Base-by-base conservation (phyloP, 2,329 filamentous ascomycete species). In the Epichloe amarillans region DNA sequence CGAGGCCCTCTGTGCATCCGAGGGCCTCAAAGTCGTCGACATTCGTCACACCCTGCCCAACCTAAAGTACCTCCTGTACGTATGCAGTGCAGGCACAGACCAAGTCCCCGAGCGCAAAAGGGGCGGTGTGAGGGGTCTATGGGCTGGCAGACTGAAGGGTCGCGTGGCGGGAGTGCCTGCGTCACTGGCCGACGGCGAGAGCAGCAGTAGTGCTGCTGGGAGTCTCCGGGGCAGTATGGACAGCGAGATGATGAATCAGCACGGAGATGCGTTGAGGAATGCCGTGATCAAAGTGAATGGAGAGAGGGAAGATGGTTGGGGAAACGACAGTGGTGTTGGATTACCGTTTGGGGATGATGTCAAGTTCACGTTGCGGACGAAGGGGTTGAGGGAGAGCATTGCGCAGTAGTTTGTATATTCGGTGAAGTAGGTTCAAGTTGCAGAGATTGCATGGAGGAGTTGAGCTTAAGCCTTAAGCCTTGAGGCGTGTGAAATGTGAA, bases 31-130 rank as follows among this genome's bases (percentile, higher is more conserved):
- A 45, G 83, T 95, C 1, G 77, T 96, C 55, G 93, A 98, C 61
- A 88, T 96, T 17, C 79, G 93, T 4, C 88, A 97, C 58, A 95
- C 91, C 0, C 70, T 97, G 6, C 89, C 91, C 2, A 98, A 98
- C 62, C 72, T 98, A 10, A 95, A 95, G 64, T 96, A 95, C 59
- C 71, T 97, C 15, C 72, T 97, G 2, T 95, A 94, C 59, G 84
- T 97, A 2, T 84, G 89, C 57, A 93, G 87, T 35, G 88, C 89
- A 0, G 89, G 89, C 0, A 83, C 64, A 1, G 76, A 78, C 30
- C 76, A 83, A 51, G 65, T 83, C 2, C 80, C 80, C 0, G 76
- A 77, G 59, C 70, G 80, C 39, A 83, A 81, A 55, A 72, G 72
- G 40, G 80, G 80, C 12, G 80, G 80, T 10, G 74, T 84, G 0